Percentiles rank a stretch among this genome's conserved stretches.
phyloP scores from a whole-genome alignment of 2,329 filamentous ascomycete genomes.

The Aspergillus udagawae region DNA sequence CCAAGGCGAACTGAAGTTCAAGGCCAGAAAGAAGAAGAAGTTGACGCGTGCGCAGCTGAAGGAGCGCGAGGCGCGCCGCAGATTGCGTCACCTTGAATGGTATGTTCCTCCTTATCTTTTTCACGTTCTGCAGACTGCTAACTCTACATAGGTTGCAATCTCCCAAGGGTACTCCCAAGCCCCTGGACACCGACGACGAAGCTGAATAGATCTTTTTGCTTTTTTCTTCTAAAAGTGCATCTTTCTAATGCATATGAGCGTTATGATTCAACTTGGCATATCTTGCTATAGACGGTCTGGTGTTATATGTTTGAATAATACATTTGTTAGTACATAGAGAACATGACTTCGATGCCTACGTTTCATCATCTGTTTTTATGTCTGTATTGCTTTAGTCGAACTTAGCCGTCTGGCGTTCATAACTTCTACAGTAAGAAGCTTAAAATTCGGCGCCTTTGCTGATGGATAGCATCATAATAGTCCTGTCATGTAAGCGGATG shows the following conservation, averaged over 20 bases:
- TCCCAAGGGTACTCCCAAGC: conserved; percentile 77
- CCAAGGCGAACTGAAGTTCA: conserved; percentile 78
- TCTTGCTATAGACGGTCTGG: conserved; percentile 3
- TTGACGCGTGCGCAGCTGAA: conserved; percentile 94
- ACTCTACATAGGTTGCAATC: conserved; percentile 68
- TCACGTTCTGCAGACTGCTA: conserved; percentile 4
- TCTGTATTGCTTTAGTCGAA: too few relatives aligned
- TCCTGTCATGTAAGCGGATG: too few relatives aligned
- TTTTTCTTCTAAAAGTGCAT: conserved; percentile 6
- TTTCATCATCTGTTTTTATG: neutral
- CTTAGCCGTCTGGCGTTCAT: too few relatives aligned
- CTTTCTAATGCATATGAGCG: conserved; percentile 1
- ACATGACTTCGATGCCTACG: neutral
- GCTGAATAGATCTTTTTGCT: conserved; percentile 27
- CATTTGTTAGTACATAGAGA: conserved; percentile 3
- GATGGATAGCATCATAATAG: too few relatives aligned
- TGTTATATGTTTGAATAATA: conserved; percentile 1
- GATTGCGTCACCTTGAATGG: conserved; percentile 76
- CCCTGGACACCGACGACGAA: conserved; percentile 74
- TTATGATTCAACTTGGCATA: conserved; percentile 1
- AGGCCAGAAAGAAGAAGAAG: conserved; percentile 93
- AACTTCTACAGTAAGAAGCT: too few relatives aligned
- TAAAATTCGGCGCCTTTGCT: too few relatives aligned
- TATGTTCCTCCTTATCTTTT: conserved; percentile 13
- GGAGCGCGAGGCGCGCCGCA: conserved; percentile 81